Base-by-base conservation (phyloP, 257 asterid species). In the Solanum lignicaule region DNA sequence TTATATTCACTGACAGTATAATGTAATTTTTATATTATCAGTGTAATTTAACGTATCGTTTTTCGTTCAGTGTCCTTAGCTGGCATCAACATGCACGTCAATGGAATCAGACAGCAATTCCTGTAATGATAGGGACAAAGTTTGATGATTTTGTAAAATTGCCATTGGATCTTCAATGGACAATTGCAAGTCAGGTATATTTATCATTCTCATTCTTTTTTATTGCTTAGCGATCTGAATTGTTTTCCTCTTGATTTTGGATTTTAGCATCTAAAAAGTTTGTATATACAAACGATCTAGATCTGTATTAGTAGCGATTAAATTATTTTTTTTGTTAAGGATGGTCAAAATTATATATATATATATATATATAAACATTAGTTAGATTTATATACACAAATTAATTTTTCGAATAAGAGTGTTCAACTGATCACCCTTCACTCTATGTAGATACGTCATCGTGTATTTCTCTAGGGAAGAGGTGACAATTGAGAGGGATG, bases 31-130 rank as follows among this genome's bases (percentile, higher is more conserved):
- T 35, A 36, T 36, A 36, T 74, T 74, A 73, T 73, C 3, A 20
- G 0, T 73, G 4, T 35, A 33, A 35, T 73, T 73, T 33, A 74
- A 21, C 31, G 10, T 21, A 0, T 74, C 5, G 0, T 18, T 48
- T 82, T 11, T 60, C 1, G 5, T 72, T 71, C 92, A 95, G 99
- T 90, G 94, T 95, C 76, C 87, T 93, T 88, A 83, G 85, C 38
- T 96, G 99, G 99, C 95, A 94, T 83, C 94, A 96, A 88, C 96
- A 91, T 90, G 96, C 98, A 85, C 91, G 96, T 78, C 93, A 91
- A 90, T 95, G 93, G 85, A 96, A 96, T 90, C 98, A 96, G 96
- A 92, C 91, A 48, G 99, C 98, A 87, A 93, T 95, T 88, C 95
- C 98, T 52, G 94, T 96, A 29, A 68, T 96, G 72, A 91, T 96